Conservation (phyloP, 768 basidiomycete species). For the Boletus tomentosulus region DNA sequence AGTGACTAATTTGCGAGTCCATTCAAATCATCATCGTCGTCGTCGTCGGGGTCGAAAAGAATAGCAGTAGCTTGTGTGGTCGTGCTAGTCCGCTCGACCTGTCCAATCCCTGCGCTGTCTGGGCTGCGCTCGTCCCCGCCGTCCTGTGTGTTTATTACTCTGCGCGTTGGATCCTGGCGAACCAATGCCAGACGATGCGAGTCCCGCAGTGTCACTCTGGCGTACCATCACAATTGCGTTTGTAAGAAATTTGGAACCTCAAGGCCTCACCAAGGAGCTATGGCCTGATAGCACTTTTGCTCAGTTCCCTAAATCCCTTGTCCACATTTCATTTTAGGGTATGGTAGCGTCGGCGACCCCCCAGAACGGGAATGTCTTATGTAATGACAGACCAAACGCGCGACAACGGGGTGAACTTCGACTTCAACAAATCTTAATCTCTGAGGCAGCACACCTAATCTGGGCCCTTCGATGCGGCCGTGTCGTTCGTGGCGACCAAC, state of each 20-base stretch:
- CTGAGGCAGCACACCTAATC: no score
- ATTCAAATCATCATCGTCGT: conserved; percentile 41
- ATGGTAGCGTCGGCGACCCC: no score
- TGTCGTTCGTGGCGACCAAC: no score
- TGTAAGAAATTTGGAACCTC: background rate
- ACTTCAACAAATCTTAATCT: no score
- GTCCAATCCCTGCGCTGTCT: conserved; percentile 42
- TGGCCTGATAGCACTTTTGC: no score
- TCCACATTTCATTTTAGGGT: no score
- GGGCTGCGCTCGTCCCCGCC: conserved; percentile 47
- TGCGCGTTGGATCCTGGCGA: conserved; percentile 34
- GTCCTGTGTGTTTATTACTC: conserved; percentile 45
- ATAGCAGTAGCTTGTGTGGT: conserved; percentile 8
- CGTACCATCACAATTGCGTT: conserved; percentile 53
- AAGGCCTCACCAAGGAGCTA: no score
- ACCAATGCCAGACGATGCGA: background rate
- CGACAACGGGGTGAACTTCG: no score
- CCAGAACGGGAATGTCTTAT: no score
- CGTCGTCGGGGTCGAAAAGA: background rate
- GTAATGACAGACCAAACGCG: no score
- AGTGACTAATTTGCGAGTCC: conserved; percentile 67
- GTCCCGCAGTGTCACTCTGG: conserved; percentile 45
- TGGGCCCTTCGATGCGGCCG: no score
- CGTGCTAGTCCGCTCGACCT: conserved; percentile 34
- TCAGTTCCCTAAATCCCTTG: no score